Percentiles rank a stretch among this genome's conserved stretches.
These are phyloP conservation scores for Yamadazyma atlantica DNA, from an alignment of 1,139 yeast species.

Conservation along the genomic window DNA sequence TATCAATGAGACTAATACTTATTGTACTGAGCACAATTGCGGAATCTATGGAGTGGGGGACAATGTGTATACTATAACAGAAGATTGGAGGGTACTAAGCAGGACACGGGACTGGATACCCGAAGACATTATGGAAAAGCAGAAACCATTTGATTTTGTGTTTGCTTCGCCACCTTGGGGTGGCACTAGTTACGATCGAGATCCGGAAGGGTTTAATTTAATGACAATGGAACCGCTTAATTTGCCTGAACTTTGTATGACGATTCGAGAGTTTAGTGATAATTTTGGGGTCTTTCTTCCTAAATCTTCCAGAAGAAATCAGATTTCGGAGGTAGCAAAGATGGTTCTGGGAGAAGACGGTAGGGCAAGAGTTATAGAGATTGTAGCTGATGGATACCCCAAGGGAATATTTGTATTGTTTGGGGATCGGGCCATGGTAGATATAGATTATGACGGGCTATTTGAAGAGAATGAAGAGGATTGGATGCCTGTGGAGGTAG, in stretches of 20 bases:
- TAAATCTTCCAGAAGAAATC: slow-evolving; percentile 60
- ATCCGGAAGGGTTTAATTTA: slow-evolving; percentile 44
- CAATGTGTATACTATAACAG: slow-evolving; percentile 46
- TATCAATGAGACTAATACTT: slow-evolving; percentile 54
- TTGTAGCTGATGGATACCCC: slow-evolving; percentile 39
- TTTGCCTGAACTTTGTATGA: slow-evolving; percentile 42
- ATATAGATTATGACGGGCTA: slow-evolving; percentile 11
- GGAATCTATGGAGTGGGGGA: slow-evolving; percentile 61
- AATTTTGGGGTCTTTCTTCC: slow-evolving; percentile 79
- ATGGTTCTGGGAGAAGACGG: too few relatives aligned
- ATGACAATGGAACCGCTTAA: slow-evolving; percentile 48
- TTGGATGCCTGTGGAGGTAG: background rate
- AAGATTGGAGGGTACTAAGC: slow-evolving; percentile 56
- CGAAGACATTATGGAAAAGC: slow-evolving; percentile 13
- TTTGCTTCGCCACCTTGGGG: slow-evolving; percentile 98
- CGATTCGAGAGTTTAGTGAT: slow-evolving; percentile 41
- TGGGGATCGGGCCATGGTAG: slow-evolving; percentile 34
- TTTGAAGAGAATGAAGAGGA: background rate
- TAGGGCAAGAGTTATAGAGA: slow-evolving; percentile 49
- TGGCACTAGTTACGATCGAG: slow-evolving; percentile 65
- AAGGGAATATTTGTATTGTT: slow-evolving; percentile 62
- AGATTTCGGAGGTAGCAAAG: slow-evolving; percentile 49
- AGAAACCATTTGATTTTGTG: slow-evolving; percentile 55
- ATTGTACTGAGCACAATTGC: slow-evolving; percentile 74
- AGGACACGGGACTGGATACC: slow-evolving; percentile 33